Base-by-base conservation (phyloP, 805 yeast genomes). In the Saturnispora gosingensis region DNA sequence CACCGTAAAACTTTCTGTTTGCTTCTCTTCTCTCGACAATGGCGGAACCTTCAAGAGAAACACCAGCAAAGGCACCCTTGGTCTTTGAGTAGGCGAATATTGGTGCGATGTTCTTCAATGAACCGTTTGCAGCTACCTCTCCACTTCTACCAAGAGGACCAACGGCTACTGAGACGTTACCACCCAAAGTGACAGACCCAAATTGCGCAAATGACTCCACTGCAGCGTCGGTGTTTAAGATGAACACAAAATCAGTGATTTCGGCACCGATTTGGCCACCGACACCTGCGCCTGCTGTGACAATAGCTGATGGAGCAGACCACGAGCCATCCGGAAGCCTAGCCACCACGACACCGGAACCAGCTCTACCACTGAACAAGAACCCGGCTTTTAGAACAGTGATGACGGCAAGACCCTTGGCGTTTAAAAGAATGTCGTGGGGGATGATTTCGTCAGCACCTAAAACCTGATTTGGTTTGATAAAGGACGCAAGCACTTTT, bases 211-310 rank as follows among this genome's bases (percentile, higher is more conserved):
- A 91, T 10, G 97, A 82, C 56, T 85, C 88, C 45, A 91, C 99
- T 2, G 99, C 98, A 2, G 89, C 80, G 48, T 79, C 75, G 13
- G 86, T 80, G 71, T 93, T 91, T 58, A 91, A 76, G 54, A 93
- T 90, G 66, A 91, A 91, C 28, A 91, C 97, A 64, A 91, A 91
- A 71, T 91, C 98, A 1, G 99, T 91, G 61, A 91, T 72, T 66
- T 91, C 99, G 8, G 96, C 90, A 42, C 99, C 99, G 57, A 93
- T 80, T 72, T 89, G 95, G 43, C 99, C 99, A 54, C 99, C 99
- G 6, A 93, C 97, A 62, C 99, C 98, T 4, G 97, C 98, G 60
- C 98, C 99, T 3, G 96, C 98, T 22, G 97, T 87, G 49, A 81
- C 83, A 58, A 93, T 84, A 9, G 97, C 99, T 2, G 95, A 83